Evolutionary conservation across 176 grass and related monocot species (phyloP), one percentile per base, ranked within the genome.

Genomic region (Triticum turgidum): DNA sequence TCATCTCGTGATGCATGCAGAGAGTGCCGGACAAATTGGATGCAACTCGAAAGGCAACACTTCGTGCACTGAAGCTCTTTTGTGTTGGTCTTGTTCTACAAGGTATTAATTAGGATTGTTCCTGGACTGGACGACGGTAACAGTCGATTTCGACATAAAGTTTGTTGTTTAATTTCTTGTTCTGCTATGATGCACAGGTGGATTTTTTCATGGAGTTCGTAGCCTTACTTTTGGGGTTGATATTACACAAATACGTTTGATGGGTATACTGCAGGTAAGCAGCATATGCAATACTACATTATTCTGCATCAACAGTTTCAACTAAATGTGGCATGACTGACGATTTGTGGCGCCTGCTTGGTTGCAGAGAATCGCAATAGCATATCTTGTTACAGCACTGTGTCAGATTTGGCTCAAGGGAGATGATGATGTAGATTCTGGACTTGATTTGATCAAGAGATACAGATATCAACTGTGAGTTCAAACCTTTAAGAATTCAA

Each of bases 361-460:
- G 30, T 76, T 90, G 73, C 87, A 98, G 95, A 95, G 95, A 91
- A 98, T 98, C 52, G 95, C 95, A 65, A 86, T 95, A 81, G 89
- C 89, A 70, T 98, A 98, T 83, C 79, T 98, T 27, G 80, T 92
- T 39, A 90, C 91, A 51, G 95, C 93, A 25, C 66, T 93, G 0
- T 98, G 93, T 70, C 93, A 98, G 91, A 98, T 98, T 64, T 98
- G 95, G 95, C 91, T 98, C 54, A 86, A 88, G 82, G 84, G 87
- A 66, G 76, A 88, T 35, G 88, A 81, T 56, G 80, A 91, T 33
- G 77, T 81, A 20, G 64, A 85, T 84, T 88, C 84, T 87, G 89
- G 90, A 81, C 47, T 80, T 25, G 77, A 76, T 83, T 88, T 98
- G 51, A 64, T 91, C 52, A 95, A 88, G 87, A 89, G 80, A 89